These are phyloP conservation scores for Lipomyces yamanashiensis DNA, from an alignment of 805 yeast genomes.

Conservation along the genomic window DNA sequence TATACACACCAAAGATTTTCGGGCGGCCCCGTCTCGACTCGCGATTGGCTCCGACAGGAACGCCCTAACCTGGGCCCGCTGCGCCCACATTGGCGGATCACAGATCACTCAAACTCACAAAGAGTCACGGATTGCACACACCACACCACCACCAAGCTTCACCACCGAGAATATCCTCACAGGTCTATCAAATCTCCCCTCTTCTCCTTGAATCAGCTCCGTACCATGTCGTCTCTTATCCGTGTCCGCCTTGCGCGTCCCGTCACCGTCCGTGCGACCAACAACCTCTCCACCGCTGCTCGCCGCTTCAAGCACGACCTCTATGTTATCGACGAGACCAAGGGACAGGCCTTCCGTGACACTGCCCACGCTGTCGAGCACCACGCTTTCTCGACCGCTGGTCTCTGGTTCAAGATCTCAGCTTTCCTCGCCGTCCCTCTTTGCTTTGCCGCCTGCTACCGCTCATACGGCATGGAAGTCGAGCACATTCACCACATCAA, in stretches of 20 bases:
- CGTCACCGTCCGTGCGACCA: conserved; percentile 17
- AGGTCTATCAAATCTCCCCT: not conserved
- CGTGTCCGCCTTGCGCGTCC: conserved; percentile 23
- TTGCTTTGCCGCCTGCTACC: conserved; percentile 72
- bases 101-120: conserved; percentile 7
- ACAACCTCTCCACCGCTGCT: conserved; percentile 4
- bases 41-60: conserved; percentile 9
- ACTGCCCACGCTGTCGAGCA: conserved; percentile 55
- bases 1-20: conserved; percentile 18
- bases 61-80: conserved; percentile 12
- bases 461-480: conserved; percentile 79
- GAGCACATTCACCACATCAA: conserved; percentile 86
- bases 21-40: conserved; percentile 13
- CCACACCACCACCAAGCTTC: conserved; percentile 14
- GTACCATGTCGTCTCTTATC: conserved; percentile 29
- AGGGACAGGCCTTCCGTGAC: conserved; percentile 31
- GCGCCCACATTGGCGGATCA: conserved; percentile 13
- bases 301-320: conserved; percentile 17
- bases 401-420: conserved; percentile 85
- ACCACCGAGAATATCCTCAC: conserved; percentile 3
- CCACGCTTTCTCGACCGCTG: conserved; percentile 79
- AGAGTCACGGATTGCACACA: not conserved
- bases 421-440: conserved; percentile 82
- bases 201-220: not conserved
- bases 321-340: conserved; percentile 23